A percentile compares a stretch with the other conserved stretches of the same genome.
Conservation (phyloP, 371 early-diverging fungal species). For the Mucor velutinosus region DNA sequence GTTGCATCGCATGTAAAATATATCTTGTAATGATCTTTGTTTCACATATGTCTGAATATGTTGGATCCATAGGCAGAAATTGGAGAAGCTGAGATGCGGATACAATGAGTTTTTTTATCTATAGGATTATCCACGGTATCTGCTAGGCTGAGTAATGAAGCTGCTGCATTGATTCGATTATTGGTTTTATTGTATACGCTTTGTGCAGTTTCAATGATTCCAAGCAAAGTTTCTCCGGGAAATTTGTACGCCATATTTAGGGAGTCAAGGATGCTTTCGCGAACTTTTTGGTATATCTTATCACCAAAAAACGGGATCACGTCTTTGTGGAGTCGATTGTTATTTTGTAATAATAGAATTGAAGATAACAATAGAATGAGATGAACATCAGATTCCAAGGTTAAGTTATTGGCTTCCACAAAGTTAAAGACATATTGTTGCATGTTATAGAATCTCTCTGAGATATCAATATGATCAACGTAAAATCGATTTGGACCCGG, state of each 20-base stretch:
- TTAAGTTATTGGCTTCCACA: conserved; percentile 10
- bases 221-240: conserved; percentile 19
- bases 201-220: conserved; percentile 15
- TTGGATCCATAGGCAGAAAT: conserved; percentile 27
- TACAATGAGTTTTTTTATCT: conserved; percentile 21
- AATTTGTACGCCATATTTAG: conserved; percentile 15
- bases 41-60: conserved; percentile 21
- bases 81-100: conserved; percentile 27
- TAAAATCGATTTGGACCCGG: conserved; percentile 15
- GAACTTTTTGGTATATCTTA: conserved; percentile 17
- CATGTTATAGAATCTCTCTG: conserved; percentile 25
- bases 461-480: conserved; percentile 22
- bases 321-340: conserved; percentile 22
- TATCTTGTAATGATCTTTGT: conserved; percentile 28
- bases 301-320: conserved; percentile 20
- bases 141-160: conserved; percentile 19
- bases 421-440: conserved; percentile 23
- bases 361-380: conserved; percentile 22
- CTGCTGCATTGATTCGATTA: conserved; percentile 17
- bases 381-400: conserved; percentile 19
- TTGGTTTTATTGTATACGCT: conserved; percentile 16
- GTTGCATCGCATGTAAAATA: conserved; percentile 23
- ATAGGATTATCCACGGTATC: conserved; percentile 16
- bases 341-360: conserved; percentile 25
- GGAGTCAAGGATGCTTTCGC: conserved; percentile 17